Evolutionary conservation across 2,329 filamentous ascomycete species (phyloP).

Genomic region (Fusarium transvaalense): DNA sequence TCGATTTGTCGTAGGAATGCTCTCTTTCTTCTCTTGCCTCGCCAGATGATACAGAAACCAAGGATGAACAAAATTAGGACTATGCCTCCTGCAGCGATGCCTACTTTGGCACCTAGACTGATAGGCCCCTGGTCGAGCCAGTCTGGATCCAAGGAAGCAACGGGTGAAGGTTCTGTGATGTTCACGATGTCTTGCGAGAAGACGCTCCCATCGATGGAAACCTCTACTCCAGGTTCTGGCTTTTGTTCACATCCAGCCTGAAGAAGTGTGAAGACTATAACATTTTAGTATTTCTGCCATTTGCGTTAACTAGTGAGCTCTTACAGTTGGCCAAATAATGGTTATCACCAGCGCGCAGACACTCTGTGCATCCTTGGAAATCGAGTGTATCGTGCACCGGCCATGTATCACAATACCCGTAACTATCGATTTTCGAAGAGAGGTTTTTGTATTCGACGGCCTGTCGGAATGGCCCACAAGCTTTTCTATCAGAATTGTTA

Average conservation of each 20-base stretch:
- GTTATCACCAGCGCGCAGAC: constrained; percentile 56
- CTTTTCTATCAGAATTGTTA: constrained; percentile 56
- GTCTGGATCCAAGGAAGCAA: constrained; percentile 55
- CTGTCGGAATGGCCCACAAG: constrained; percentile 63
- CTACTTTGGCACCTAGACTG: constrained; percentile 67
- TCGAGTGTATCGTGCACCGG: constrained; percentile 54
- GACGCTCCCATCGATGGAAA: constrained; percentile 65
- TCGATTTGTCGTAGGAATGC: constrained; percentile 56
- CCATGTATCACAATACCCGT: constrained; percentile 68
- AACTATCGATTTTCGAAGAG: constrained; percentile 58
- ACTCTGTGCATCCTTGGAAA: constrained; percentile 59
- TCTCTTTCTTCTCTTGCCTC: constrained; percentile 67
- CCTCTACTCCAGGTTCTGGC: constrained; percentile 59
- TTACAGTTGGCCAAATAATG: constrained; percentile 67
- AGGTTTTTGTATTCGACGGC: constrained; percentile 65
- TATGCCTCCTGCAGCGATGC: constrained; percentile 67
- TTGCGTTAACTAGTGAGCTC: constrained; percentile 31
- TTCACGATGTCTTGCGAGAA: constrained; percentile 64
- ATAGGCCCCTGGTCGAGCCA: constrained; percentile 61
- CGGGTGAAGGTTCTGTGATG: constrained; percentile 62
- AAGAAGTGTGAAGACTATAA: constrained; percentile 62
- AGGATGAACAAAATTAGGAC: constrained; percentile 60
- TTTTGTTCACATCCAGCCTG: constrained; percentile 68
- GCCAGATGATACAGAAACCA: constrained; percentile 68
- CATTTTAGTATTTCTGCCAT: constrained; percentile 37